Evolutionary conservation across 345 rosid species (phyloP), one percentile per base, ranked within the genome.

Genomic region (Gossypium stocksii): DNA sequence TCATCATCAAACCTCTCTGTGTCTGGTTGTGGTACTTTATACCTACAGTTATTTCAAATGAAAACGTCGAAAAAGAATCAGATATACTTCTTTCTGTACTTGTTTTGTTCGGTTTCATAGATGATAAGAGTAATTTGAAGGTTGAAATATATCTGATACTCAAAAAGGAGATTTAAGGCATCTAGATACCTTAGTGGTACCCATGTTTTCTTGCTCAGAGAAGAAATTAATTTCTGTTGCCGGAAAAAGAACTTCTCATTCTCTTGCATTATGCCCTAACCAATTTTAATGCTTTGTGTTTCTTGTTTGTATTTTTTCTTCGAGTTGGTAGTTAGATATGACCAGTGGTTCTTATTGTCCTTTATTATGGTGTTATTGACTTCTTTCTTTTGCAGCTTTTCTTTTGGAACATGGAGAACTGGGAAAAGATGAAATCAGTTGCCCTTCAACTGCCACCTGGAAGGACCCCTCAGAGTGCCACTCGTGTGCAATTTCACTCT

Each of bases 361-460:
- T 17, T 23, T 41, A 14, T 56, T 43, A 17, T 59, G 41, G 66
- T 59, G 15, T 67, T 41, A 4, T 29, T n/a, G 45, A 3, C 16
- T n/a, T 25, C 22, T 59, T 58, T 25, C n/a, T 77, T 70, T 59
- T 68, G 38, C 78, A 93, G 93, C 83, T 91, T 74, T 81, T 80
- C 52, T 79, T 82, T 63, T 93, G 98, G 98, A 87, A 85, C 78
- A 77, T 82, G 71, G 95, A 90, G 41, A 57, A 85, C 9, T 93
- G 97, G 98, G 98, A 93, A 49, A 89, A 76, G 79, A 85, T 83
- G 78, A 93, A 85, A 76, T 80, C 83, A 25, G 75, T 80, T 53
- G 62, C 77, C 13, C 80, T 93, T 74, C 91, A 86, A 72, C 53
- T 87, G 64, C 90, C 94, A 65, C 84, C 83, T 59, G 94, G 94